Percentiles rank a stretch among this genome's conserved stretches.
Conservation (phyloP, 768 basidiomycete species). For the Pholiota molesta region DNA sequence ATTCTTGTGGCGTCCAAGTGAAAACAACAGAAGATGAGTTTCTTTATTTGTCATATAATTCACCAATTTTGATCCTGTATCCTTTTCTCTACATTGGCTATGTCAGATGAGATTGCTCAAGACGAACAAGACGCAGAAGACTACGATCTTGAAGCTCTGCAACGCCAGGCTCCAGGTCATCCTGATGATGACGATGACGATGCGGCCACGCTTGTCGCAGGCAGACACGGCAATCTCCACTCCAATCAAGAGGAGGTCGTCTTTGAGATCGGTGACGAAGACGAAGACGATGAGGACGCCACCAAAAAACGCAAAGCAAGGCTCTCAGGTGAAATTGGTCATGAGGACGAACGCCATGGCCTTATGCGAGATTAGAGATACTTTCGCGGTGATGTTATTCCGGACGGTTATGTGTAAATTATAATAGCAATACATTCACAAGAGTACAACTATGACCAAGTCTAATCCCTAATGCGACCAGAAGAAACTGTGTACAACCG, state of each 20-base stretch:
- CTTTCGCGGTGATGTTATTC: slow-evolving; percentile 5
- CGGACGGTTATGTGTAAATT: slow-evolving; percentile 32
- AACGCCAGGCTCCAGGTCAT: slow-evolving; percentile 50
- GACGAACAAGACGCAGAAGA: slow-evolving; percentile 94
- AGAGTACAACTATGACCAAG: slow-evolving; percentile 30
- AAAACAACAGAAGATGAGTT: slow-evolving; percentile 83
- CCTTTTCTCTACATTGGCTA: slow-evolving; percentile 69
- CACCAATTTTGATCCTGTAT: slow-evolving; percentile 24
- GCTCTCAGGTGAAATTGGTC: slow-evolving; percentile 50
- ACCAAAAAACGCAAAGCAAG: slow-evolving; percentile 51
- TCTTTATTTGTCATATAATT: slow-evolving; percentile 18
- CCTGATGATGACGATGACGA: slow-evolving; percentile 65
- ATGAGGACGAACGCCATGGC: slow-evolving; percentile 63
- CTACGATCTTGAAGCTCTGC: slow-evolving; percentile 82
- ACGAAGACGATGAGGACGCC: slow-evolving; percentile 60
- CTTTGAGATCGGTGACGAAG: slow-evolving; percentile 91
- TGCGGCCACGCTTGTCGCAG: slow-evolving; percentile 72
- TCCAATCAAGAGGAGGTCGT: slow-evolving; percentile 75
- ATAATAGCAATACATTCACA: slow-evolving; percentile 35
- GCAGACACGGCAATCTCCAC: slow-evolving; percentile 48
- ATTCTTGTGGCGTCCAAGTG: slow-evolving; percentile 93
- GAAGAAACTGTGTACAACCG: slow-evolving; percentile 87
- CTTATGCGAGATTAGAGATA: slow-evolving; percentile 49
- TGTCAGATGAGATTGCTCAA: slow-evolving; percentile 96
- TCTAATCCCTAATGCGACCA: slow-evolving; percentile 77